Base-by-base conservation (phyloP, 2,329 filamentous ascomycete species). In the Bipolaris bicolor region DNA sequence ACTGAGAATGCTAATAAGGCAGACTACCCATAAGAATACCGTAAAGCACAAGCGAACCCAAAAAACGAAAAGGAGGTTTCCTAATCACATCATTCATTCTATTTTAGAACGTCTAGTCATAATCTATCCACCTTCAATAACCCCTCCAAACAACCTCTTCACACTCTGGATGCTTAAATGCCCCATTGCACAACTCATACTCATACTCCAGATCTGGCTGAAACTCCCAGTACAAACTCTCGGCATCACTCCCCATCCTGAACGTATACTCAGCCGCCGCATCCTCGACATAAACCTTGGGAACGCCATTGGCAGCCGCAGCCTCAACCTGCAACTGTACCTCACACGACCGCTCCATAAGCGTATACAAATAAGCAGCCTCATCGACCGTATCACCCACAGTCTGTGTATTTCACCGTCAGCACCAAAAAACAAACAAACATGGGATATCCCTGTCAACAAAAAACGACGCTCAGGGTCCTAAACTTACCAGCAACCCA, bases 341-440 rank as follows among this genome's bases (percentile, higher is more conserved):
- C 54, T 86, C 82, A 71, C 89, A 91, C 45, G 84, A 86, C 47
- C 88, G 81, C 73, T 92, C 89, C 72, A 91, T 81, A 43, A 89
- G 76, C 0, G 85, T 86, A 69, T 90, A 89, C 49, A 91, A 73
- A 72, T 88, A 92, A 0, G 86, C 86, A 1, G 89, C 89, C 74
- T 92, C 89, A 69, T 92, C 89, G 2, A 92, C 89, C 0, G 89
- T 92, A 6, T 74, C 68, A 3, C 90, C 90, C 0, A 90, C 88
- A 0, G 88, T 90, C 73, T 76, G 29, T 5, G 16, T 7, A 4
- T 3, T 7, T 31, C 10, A 31, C 10, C 29, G 29, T 31, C 29
- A 31, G 29, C 29, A 31, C 9, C 26, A 7, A 7, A 6, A 2
- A 26, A 26, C 7, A 26, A 29, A 26, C 5, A 10, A 29, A 13